Evolutionary conservation across 164 flowering plant genomes (phyloP).

Genomic region (Liquidambar formosana): DNA sequence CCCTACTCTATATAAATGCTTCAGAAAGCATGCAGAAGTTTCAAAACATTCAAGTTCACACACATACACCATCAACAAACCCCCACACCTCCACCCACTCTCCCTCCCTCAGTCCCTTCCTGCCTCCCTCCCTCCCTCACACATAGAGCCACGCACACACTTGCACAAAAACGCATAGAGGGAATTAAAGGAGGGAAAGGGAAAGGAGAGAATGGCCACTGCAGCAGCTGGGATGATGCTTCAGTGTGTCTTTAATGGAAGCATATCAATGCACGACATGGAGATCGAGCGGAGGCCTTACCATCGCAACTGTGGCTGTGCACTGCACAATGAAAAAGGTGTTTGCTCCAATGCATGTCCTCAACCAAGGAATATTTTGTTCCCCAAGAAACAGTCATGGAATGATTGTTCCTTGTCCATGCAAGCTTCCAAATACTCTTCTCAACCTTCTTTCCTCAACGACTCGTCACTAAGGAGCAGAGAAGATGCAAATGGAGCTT

Average conservation of each 20-base stretch:
- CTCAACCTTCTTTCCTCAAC: neutral
- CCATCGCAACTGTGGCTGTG: conserved; percentile 21
- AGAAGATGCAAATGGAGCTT: neutral
- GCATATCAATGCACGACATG: neutral
- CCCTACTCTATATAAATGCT: neutral
- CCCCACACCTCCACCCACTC: neutral
- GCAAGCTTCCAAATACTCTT: conserved; percentile 1
- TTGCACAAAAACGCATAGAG: too few relatives aligned
- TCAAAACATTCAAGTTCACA: too few relatives aligned
- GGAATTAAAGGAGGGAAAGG: neutral
- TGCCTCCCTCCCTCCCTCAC: neutral
- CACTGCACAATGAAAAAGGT: conserved; percentile 13
- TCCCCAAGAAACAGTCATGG: conserved; percentile 5
- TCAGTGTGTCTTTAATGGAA: conserved; percentile 12
- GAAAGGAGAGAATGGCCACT: conserved; percentile 15
- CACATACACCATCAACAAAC: too few relatives aligned
- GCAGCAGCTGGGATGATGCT: conserved; percentile 19
- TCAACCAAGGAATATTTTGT: neutral
- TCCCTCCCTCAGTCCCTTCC: neutral
- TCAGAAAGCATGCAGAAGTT: neutral
- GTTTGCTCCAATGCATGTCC: conserved; percentile 3
- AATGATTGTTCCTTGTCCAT: conserved; percentile 9
- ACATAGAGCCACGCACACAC: too few relatives aligned
- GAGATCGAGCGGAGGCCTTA: conserved; percentile 22
- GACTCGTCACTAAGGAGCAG: neutral